These are phyloP conservation scores for Pseudonitzschia multiseries DNA, from an alignment of 108 stramenopile species.

Conservation along the genomic window DNA sequence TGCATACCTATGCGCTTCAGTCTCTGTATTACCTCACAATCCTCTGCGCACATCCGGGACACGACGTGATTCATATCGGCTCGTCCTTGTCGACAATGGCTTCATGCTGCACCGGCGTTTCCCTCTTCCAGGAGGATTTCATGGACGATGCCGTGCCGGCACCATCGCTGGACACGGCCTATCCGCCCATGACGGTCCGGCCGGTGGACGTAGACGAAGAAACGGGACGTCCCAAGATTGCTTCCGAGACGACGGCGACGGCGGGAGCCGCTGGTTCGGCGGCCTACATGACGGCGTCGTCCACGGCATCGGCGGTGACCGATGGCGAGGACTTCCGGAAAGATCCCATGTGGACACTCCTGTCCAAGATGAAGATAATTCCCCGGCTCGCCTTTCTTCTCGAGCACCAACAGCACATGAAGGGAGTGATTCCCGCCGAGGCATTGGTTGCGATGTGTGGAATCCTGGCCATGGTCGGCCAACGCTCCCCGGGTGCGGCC, in stretches of 20 bases:
- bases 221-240: too few relatives aligned
- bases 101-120: neutral
- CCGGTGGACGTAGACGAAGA: constrained; percentile 45
- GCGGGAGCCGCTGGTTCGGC: constrained; percentile 23
- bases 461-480: constrained; percentile 69
- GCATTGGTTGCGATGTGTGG: constrained; percentile 61
- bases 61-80: constrained; percentile 38
- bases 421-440: constrained; percentile 33
- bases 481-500: constrained; percentile 83
- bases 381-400: constrained; percentile 71
- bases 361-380: constrained; percentile 83
- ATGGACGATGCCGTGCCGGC: constrained; percentile 78
- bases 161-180: constrained; percentile 47
- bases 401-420: constrained; percentile 19
- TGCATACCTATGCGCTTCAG: constrained; percentile 61
- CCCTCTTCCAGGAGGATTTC: constrained; percentile 49
- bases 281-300: constrained; percentile 76
- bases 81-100: too few relatives aligned
- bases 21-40: constrained; percentile 52
- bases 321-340: constrained; percentile 77
- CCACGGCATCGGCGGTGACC: constrained; percentile 64
- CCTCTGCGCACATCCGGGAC: constrained; percentile 65
- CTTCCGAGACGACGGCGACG: too few relatives aligned
- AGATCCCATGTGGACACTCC: constrained; percentile 85
- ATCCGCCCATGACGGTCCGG: constrained; percentile 47